Base-by-base conservation (phyloP, 768 basidiomycete genomes). In the Lyophyllum decastes region DNA sequence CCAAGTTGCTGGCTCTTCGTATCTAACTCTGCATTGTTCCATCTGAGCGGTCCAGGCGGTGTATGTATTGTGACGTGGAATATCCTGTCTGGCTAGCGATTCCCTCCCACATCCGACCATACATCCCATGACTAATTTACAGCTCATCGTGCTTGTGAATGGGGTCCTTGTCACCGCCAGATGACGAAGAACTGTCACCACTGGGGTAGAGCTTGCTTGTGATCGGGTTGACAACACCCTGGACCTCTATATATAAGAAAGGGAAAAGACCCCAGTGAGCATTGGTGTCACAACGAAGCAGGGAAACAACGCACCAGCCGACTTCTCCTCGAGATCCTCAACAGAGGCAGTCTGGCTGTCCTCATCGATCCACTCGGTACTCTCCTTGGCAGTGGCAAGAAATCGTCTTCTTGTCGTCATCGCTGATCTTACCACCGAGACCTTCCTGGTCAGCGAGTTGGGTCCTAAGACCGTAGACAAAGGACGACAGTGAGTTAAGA, bases 291-390 rank as follows among this genome's bases (percentile, higher is more conserved):
- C 14, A 12, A 17, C 35, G 16, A 38, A 9, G 3, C 6, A 11
- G 30, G 16, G 11, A 38, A 11, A 38, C 11, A 45, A 72, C 76
- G 17, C 33, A 78, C 76, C 82, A 52, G 83, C 77, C 65, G 95
- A 77, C 80, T 95, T 93, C 81, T 97, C 95, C 71, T 98, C 95
- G 22, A 95, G 77, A 56, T 96, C 94, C 70, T 96, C 95, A 44
- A 88, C 86, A 30, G 81, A 81, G 22, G 95, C 95, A 8, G 76
- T 76, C 38, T 82, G 76, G 19, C 89, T 89, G 66, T 94, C 84
- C 68, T 90, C 86, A 47, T 98, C 95, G 54, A 96, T 84, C 95
- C 95, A 98, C 56, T 93, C 92, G 19, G 88, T 87, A 53, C 87
- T 85, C 64, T 96, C 94, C 80, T 95, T 95, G 76, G 96, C 78